Base-by-base conservation (phyloP, 2,329 filamentous ascomycete species). In the Talaromyces sp. region DNA sequence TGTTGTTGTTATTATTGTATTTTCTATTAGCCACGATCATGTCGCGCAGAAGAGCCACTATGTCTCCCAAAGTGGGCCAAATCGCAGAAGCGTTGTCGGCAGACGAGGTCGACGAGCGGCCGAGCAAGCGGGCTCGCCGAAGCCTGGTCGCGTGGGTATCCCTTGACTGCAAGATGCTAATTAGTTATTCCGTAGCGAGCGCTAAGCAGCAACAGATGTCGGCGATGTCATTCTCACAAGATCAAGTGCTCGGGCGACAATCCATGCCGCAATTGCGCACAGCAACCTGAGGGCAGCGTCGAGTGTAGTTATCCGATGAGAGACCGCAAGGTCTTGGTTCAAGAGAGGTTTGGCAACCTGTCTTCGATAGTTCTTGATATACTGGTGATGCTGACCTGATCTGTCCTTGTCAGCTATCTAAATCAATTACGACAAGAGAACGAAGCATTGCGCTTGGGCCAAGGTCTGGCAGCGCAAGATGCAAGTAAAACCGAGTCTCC, bases 271-370 rank as follows among this genome's bases (percentile, higher is more conserved):
- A 59, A 52, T 49, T 63, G 62, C 43, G 49, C 59, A 43, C 62
- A 54, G 51, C 57, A 62, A 38, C 59, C 58, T 3, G 38, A 41
- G n/a, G 57, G 56, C 27, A 57, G 52, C 24, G 60, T 56, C 9
- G 62, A 63, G 17, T 63, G 62, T 41, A 59, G 58, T 6, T 63
- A 62, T 56, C 62, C 62, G 19, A 27, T 58, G 24, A 61, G 62
- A 56, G 62, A 63, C 17, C 49, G 59, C 6, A 63, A 63, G 56
- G 49, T 63, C 10, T 38, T 58, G 49, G 50, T 63, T 2, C 62
- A 62, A 49, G 62, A 63, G 21, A 60, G 59, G 59, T 60, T 21
- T 2, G 24, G n/a, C 9, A 3, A 1, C 13, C 14, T 7, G 26
- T 17, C 13, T 46, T 5, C 8, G 11, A 46, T 46, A 10, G n/a